phyloP scores from a whole-genome alignment of 352 stramenopile species.

The Phytophthora foliorum region DNA sequence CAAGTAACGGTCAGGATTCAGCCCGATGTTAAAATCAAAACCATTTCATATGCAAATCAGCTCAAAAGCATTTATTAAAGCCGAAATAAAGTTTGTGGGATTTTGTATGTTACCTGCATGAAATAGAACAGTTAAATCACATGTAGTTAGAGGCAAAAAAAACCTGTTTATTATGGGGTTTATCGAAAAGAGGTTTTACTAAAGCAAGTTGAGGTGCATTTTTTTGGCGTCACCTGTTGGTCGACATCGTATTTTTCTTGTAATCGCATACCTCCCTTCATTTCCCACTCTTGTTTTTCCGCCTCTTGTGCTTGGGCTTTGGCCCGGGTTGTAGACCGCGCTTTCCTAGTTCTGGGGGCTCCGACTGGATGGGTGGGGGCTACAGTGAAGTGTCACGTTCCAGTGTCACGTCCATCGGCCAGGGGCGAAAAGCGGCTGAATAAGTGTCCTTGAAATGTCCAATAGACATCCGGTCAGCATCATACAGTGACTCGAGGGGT shows the following conservation, averaged over 20 bases:
- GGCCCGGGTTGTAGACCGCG: slow-evolving; percentile 4
- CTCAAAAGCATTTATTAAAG: too few species aligned
- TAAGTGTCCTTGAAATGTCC: slow-evolving; percentile 14
- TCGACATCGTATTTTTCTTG: background rate
- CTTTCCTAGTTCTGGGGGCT: background rate
- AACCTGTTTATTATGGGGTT: too few species aligned
- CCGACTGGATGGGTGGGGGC: background rate
- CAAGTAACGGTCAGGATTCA: too few species aligned
- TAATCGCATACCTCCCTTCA: too few species aligned
- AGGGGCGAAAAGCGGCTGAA: slow-evolving; percentile 7
- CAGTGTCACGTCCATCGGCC: slow-evolving; percentile 5
- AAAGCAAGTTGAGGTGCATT: background rate
- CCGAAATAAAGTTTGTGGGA: too few species aligned
- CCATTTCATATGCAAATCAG: too few species aligned
- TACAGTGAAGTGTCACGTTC: background rate
- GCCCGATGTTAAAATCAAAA: too few species aligned
- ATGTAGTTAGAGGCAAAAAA: too few species aligned
- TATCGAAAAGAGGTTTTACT: too few species aligned
- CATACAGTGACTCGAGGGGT: slow-evolving; percentile 6
- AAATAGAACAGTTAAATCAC: too few species aligned
- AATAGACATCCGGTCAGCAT: slow-evolving; percentile 4
- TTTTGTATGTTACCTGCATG: too few species aligned
- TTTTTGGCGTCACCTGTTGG: background rate
- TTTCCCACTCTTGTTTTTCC: background rate
- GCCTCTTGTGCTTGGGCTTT: slow-evolving; percentile 10